These are phyloP conservation scores for Ramularia endophylla DNA, from an alignment of 2,329 filamentous ascomycete species.

Conservation along the genomic window DNA sequence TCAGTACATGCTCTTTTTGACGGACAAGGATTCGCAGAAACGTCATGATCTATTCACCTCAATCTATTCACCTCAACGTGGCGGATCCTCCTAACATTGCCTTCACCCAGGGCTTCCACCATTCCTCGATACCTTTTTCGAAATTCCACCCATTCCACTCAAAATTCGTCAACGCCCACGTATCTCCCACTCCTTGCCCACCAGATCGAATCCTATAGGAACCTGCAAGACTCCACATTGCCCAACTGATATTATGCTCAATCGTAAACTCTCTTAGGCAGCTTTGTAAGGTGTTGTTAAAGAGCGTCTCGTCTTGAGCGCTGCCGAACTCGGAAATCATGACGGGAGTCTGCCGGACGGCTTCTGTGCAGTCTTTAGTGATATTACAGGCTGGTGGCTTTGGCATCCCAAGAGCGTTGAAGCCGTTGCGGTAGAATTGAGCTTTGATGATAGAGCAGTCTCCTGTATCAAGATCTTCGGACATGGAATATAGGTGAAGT, in stretches of 20 bases:
- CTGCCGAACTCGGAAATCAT: constrained; percentile 35
- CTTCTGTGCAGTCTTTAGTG: constrained; percentile 31
- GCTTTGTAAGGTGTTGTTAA: constrained; percentile 42
- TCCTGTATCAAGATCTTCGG: constrained; percentile 34
- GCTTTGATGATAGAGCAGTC: constrained; percentile 45
- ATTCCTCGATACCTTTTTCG: constrained; percentile 40
- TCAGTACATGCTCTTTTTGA: too few relatives aligned
- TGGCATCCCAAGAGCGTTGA: constrained; percentile 41
- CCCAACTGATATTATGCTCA: constrained; percentile 44
- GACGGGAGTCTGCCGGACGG: constrained; percentile 32
- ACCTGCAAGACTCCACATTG: constrained; percentile 46
- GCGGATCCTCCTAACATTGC: constrained; percentile 37
- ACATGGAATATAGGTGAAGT: constrained; percentile 40
- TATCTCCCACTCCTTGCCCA: constrained; percentile 42
- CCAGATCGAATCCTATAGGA: constrained; percentile 44
- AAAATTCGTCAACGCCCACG: constrained; percentile 44
- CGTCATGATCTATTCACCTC: too few relatives aligned
- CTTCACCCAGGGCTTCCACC: constrained; percentile 48
- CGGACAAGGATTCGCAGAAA: too few relatives aligned
- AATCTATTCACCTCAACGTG: too few relatives aligned
- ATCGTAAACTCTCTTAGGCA: constrained; percentile 43
- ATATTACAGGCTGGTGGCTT: constrained; percentile 32
- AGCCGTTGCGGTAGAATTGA: constrained; percentile 45
- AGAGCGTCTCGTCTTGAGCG: constrained; percentile 34
- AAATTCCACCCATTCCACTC: constrained; percentile 46